Evolutionary conservation across 1,284 basidiomycete genomes (phyloP).

Genomic region (Tylopilus sp.): DNA sequence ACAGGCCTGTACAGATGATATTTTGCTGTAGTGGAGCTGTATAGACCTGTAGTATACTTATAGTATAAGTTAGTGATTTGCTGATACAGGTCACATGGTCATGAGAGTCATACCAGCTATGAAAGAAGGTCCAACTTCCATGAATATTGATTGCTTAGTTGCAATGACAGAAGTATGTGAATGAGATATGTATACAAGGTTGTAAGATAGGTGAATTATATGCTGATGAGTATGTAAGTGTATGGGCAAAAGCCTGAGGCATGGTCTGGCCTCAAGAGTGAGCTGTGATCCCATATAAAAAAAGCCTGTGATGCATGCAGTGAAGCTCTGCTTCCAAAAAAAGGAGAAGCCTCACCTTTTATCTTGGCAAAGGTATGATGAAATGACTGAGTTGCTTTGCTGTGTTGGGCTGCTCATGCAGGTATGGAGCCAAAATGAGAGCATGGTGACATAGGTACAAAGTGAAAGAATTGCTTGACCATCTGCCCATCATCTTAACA

Average conservation of each 20-base stretch:
- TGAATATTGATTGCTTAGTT: no score
- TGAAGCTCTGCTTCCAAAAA: background rate
- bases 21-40: no score
- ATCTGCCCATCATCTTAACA: constrained; percentile 15
- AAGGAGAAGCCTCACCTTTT: constrained; percentile 5
- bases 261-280: background rate
- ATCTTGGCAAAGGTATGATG: background rate
- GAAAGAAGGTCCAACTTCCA: no score
- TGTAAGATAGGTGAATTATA: no score
- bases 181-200: no score
- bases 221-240: no score
- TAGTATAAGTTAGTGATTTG: no score
- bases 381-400: background rate
- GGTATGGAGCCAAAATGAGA: constrained; percentile 3
- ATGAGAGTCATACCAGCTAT: no score
- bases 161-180: no score
- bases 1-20: no score
- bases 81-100: no score
- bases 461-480: constrained; percentile 2
- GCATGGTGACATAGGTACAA: background rate
- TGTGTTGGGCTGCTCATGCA: background rate
- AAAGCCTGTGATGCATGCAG: constrained; percentile 12
- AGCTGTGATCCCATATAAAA: background rate
- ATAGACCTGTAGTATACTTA: no score
- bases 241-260: constrained; percentile 6